A percentile compares a stretch with the other conserved stretches of the same genome.
Conservation (phyloP, 164 flowering plant genomes). For the Liquidambar formosana region DNA sequence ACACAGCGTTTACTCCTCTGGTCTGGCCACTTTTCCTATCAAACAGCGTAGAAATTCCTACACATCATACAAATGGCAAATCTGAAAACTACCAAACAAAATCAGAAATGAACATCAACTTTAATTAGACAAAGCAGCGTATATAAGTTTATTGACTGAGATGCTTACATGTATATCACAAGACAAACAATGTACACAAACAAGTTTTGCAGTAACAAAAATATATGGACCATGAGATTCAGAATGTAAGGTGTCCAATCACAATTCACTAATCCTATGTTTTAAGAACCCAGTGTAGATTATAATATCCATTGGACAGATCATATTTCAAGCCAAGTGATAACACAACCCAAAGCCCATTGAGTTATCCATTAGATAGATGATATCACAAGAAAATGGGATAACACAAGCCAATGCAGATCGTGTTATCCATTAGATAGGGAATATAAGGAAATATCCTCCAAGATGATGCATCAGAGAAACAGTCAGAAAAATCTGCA, state of each 20-base stretch:
- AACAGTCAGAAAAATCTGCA: background rate
- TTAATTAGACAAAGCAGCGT: background rate
- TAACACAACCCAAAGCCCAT: background rate
- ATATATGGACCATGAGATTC: background rate
- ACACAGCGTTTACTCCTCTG: too few species aligned
- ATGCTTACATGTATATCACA: background rate
- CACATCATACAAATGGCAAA: background rate
- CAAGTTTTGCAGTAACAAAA: background rate
- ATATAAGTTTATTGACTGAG: background rate
- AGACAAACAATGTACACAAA: background rate
- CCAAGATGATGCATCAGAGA: background rate
- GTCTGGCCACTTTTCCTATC: too few species aligned
- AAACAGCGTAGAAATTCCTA: background rate
- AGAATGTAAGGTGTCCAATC: background rate
- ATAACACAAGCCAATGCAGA: background rate
- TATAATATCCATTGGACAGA: background rate
- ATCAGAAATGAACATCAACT: background rate
- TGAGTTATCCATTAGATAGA: background rate
- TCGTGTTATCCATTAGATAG: background rate
- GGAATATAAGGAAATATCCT: background rate
- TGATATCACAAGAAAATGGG: background rate
- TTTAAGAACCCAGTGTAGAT: background rate
- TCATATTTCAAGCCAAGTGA: background rate
- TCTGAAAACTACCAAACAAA: background rate
- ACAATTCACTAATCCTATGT: background rate